Evolutionary conservation across 164 flowering plant species (phyloP).

Genomic region (Platanus orientalis): DNA sequence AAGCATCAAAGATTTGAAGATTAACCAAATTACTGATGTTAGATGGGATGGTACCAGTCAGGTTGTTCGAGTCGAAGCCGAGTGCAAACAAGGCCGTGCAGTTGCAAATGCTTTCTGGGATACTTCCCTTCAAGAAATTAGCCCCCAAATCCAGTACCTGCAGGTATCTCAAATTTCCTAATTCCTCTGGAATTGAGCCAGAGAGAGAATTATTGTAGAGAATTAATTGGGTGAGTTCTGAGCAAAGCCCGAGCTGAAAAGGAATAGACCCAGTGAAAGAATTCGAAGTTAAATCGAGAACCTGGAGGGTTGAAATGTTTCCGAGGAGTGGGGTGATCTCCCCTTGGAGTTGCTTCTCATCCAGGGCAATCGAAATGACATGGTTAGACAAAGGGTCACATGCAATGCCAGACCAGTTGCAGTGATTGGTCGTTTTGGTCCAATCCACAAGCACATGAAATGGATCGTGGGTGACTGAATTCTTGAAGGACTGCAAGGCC

Average conservation of each 20-base stretch:
- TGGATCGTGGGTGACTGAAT: no score
- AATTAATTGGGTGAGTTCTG: slow-evolving; percentile 48
- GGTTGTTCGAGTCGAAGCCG: slow-evolving; percentile 68
- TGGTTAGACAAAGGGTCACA: slow-evolving; percentile 33
- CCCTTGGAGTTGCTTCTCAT: slow-evolving; percentile 46
- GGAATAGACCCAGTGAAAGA: slow-evolving; percentile 67
- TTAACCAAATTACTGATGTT: slow-evolving; percentile 60
- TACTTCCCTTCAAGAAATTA: slow-evolving; percentile 48
- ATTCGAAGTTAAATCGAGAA: slow-evolving; percentile 73
- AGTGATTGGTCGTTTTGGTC: slow-evolving; percentile 5
- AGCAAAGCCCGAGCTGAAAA: slow-evolving; percentile 43
- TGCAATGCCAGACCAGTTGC: slow-evolving; percentile 71
- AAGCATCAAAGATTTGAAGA: slow-evolving; percentile 71
- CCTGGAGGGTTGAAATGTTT: slow-evolving; percentile 37
- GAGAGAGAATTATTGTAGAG: slow-evolving; percentile 52
- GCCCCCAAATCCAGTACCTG: slow-evolving; percentile 62
- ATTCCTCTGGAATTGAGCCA: slow-evolving; percentile 51
- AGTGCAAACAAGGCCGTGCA: slow-evolving; percentile 48
- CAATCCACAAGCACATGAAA: no score
- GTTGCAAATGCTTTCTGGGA: slow-evolving; percentile 53
- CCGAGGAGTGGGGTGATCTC: slow-evolving; percentile 59
- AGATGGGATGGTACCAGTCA: slow-evolving; percentile 69
- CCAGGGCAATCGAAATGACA: slow-evolving; percentile 53
- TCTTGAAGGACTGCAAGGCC: no score
- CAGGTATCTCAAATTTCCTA: slow-evolving; percentile 47